Evolutionary conservation across 169 alveolate genomes (phyloP).

Genomic region (Cryptosporidium ubiquitum): DNA sequence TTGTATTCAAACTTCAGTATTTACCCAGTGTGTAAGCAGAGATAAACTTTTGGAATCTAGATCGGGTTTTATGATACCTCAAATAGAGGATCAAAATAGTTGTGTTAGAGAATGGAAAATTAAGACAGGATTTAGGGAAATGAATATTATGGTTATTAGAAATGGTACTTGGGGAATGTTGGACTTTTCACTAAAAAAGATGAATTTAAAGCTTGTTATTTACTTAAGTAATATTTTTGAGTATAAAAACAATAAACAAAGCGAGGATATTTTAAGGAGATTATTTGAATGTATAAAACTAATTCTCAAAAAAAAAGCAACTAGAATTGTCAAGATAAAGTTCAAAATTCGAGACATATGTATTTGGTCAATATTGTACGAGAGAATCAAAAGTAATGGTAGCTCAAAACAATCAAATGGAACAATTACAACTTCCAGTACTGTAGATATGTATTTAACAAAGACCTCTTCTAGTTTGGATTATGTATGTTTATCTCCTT

Average conservation of each 20-base stretch:
- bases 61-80: not conserved
- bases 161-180: constrained; percentile 75
- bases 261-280: not conserved
- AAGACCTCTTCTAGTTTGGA: constrained; percentile 25
- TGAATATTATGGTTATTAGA: constrained; percentile 37
- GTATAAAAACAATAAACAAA: not conserved
- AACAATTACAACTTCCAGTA: not conserved
- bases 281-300: not conserved
- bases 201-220: not conserved
- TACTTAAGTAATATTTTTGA: not conserved
- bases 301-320: not conserved
- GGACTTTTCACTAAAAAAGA: constrained; percentile 46
- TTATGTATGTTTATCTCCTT: constrained; percentile 36
- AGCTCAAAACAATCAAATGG: not conserved
- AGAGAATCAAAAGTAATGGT: constrained; percentile 1
- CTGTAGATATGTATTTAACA: constrained; percentile 63
- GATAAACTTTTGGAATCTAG: not conserved
- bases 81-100: not conserved
- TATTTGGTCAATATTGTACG: constrained; percentile 63
- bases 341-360: constrained; percentile 39
- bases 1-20: not conserved
- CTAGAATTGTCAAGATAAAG: not conserved
- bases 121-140: constrained; percentile 29
- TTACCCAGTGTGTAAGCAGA: not conserved
- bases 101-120: constrained; percentile 25